Evolutionary conservation across 768 basidiomycete genomes (phyloP).

Genomic region (Paxillus ammoniavirescens): DNA sequence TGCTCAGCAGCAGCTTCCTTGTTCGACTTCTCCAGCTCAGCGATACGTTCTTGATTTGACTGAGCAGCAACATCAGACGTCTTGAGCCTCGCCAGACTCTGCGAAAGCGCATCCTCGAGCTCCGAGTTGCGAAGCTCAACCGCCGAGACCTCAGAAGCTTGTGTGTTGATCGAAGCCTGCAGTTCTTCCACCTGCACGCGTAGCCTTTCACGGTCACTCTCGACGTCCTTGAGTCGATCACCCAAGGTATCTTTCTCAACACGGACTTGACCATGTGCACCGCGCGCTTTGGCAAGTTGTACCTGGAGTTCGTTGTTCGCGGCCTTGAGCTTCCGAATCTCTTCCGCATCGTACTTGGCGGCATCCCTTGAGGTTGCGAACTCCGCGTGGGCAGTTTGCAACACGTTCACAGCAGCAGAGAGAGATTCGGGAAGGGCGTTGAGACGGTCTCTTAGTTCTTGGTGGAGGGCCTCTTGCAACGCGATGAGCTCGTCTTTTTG

Average conservation of each 20-base stretch:
- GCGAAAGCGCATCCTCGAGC: constrained; percentile 70
- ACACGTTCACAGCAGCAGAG: constrained; percentile 46
- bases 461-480: constrained; percentile 52
- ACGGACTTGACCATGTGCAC: constrained; percentile 72
- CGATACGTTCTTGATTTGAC: constrained; percentile 56
- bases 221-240: constrained; percentile 59
- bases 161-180: constrained; percentile 42
- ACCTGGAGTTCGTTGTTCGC: constrained; percentile 68
- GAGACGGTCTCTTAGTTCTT: constrained; percentile 53
- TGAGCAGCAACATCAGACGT: constrained; percentile 68
- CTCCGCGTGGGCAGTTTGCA: constrained; percentile 64
- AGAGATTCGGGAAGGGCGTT: constrained; percentile 59
- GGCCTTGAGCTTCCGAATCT: constrained; percentile 52
- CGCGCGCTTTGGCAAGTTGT: constrained; percentile 73
- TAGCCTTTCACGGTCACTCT: constrained; percentile 65
- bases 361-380: constrained; percentile 56
- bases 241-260: constrained; percentile 76
- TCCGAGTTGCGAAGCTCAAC: constrained; percentile 54
- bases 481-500: constrained; percentile 49
- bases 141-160: constrained; percentile 43
- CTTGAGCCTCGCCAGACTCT: constrained; percentile 70
- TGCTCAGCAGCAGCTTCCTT: constrained; percentile 57
- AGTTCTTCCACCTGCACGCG: constrained; percentile 55
- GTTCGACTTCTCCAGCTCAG: constrained; percentile 60
- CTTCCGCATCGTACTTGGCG: constrained; percentile 64